Conservation (phyloP, 202 grass and related monocot genomes). For the Eragrostis tef region DNA sequence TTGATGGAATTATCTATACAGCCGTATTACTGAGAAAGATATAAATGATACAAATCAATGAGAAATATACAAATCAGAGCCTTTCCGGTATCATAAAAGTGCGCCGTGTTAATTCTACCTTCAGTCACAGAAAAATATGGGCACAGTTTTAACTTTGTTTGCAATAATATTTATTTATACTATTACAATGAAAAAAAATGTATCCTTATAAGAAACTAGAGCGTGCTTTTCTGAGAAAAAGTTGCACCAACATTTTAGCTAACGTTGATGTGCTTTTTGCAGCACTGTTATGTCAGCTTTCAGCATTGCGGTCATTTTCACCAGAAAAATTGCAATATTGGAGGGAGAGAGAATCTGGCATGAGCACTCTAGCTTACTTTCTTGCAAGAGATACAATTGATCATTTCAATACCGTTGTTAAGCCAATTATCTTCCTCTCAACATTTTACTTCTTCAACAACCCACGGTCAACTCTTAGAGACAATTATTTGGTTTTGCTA, state of each 20-base stretch:
- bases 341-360: slow-evolving; percentile 86
- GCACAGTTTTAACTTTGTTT: slow-evolving; percentile 17
- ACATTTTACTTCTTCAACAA: slow-evolving; percentile 93
- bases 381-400: slow-evolving; percentile 86
- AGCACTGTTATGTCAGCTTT: slow-evolving; percentile 81
- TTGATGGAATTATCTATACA: slow-evolving; percentile 5
- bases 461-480: slow-evolving; percentile 63
- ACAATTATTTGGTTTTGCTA: slow-evolving; percentile 73
- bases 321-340: slow-evolving; percentile 75
- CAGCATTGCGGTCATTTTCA: slow-evolving; percentile 76
- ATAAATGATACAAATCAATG: slow-evolving; percentile 3
- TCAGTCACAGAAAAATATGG: not conserved
- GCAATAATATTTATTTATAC: not conserved
- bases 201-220: slow-evolving; percentile 15
- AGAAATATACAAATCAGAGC: slow-evolving; percentile 5
- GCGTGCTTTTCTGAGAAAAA: not conserved
- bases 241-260: slow-evolving; percentile 20
- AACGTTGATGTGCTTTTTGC: slow-evolving; percentile 40
- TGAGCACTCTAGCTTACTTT: slow-evolving; percentile 83
- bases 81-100: not conserved
- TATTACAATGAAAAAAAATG: not conserved
- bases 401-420: slow-evolving; percentile 75
- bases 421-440: slow-evolving; percentile 72
- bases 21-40: not conserved
- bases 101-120: not conserved